Evolutionary conservation across 225 moss, liverwort and hornwort species (phyloP).

Genomic region (Straminergon stramineum): DNA sequence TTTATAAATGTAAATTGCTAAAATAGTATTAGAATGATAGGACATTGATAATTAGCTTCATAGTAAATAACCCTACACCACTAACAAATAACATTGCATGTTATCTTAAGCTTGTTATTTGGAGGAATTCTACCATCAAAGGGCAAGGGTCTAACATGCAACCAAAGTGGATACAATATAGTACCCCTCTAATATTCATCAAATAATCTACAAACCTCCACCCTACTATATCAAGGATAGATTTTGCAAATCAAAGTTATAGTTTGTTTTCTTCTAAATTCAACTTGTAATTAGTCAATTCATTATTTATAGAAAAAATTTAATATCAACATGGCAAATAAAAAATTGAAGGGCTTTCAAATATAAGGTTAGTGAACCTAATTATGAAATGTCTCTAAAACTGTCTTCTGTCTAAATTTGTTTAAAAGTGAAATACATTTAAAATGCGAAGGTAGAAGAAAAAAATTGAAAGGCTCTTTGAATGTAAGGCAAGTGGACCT

Average conservation of each 20-base stretch:
- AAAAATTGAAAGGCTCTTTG: neutral
- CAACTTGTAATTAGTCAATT: neutral
- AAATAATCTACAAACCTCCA: neutral
- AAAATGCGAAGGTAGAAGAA: too few relatives aligned
- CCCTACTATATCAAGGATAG: fast-evolving
- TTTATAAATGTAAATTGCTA: neutral
- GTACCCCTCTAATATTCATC: neutral
- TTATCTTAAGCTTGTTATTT: neutral
- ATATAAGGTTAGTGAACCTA: neutral
- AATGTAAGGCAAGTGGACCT: neutral
- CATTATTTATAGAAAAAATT: neutral
- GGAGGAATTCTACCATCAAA: fast-evolving
- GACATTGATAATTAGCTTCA: neutral
- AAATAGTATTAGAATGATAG: neutral
- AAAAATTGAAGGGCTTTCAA: neutral
- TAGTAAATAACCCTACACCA: neutral
- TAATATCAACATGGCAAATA: neutral
- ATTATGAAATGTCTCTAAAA: neutral
- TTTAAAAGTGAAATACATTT: neutral
- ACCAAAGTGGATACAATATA: neutral
- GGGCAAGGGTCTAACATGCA: fast-evolving
- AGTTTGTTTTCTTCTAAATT: neutral
- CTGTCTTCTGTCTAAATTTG: fast-evolving
- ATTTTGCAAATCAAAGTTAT: neutral
- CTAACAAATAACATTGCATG: neutral